A percentile compares a stretch with the other conserved stretches of the same genome.
These are phyloP conservation scores for Patellifolia procumbens DNA, from an alignment of 179 eudicot genomes.

Conservation along the genomic window DNA sequence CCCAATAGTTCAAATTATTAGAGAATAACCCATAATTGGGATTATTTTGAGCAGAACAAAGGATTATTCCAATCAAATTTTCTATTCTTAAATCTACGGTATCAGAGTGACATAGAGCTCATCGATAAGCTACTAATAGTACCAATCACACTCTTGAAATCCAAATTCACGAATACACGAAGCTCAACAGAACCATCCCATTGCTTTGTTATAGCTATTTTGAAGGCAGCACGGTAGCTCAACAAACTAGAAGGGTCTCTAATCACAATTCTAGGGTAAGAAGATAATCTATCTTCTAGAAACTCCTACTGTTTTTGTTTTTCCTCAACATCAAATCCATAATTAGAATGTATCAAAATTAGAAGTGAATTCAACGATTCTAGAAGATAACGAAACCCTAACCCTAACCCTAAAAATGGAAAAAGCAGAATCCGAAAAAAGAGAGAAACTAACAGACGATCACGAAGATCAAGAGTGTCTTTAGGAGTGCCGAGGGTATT, in stretches of 20 bases:
- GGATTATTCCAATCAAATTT: no score
- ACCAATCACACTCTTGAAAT: background rate
- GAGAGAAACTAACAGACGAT: conserved; percentile 49
- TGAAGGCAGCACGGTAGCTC: background rate
- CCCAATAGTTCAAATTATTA: no score
- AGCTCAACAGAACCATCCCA: background rate
- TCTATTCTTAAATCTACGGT: no score
- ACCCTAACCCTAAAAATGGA: background rate
- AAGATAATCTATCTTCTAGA: background rate
- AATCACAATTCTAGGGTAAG: background rate
- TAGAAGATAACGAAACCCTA: background rate
- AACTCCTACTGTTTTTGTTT: background rate
- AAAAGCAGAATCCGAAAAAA: no score
- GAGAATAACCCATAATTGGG: no score
- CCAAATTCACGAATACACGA: background rate
- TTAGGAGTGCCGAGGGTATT: conserved; percentile 87
- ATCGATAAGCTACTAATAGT: no score
- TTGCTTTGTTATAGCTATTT: background rate
- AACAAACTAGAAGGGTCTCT: background rate
- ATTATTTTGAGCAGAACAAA: no score
- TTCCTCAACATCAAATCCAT: background rate
- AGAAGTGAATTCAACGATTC: background rate
- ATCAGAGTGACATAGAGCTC: no score
- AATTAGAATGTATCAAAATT: background rate
- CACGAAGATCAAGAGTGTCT: conserved; percentile 76